These are phyloP conservation scores for Striga asiatica DNA, from an alignment of 257 asterid species.

Conservation along the genomic window DNA sequence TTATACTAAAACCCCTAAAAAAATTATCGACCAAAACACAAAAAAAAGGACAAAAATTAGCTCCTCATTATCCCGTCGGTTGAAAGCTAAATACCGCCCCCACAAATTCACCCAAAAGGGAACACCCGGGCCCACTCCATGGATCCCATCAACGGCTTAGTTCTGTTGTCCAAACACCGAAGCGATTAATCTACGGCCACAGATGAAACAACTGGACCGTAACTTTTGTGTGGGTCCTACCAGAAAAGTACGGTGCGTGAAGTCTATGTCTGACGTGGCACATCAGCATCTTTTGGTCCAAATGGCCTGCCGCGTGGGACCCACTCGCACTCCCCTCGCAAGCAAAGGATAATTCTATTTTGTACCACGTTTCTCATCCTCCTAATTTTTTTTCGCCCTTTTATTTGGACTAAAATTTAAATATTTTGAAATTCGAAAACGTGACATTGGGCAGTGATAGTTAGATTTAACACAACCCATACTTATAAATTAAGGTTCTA, in stretches of 20 bases:
- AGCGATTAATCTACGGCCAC: constrained; percentile 3
- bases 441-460: too few species aligned
- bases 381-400: constrained; percentile 18
- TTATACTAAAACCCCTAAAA: too few species aligned
- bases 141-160: constrained; percentile 18
- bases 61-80: background rate
- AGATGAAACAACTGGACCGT: too few species aligned
- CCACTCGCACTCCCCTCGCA: constrained; percentile 39
- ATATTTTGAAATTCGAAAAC: too few species aligned
- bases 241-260: constrained; percentile 40
- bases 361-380: constrained; percentile 34
- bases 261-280: constrained; percentile 45
- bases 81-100: too few species aligned
- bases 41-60: too few species aligned
- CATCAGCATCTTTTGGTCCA: constrained; percentile 55
- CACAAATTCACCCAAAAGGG: too few species aligned
- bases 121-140: constrained; percentile 8
- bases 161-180: background rate
- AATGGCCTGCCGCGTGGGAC: constrained; percentile 19
- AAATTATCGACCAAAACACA: too few species aligned
- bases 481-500: too few species aligned
- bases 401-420: background rate
- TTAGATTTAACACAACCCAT: too few species aligned
- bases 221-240: too few species aligned
- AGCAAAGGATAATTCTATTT: constrained; percentile 59